Evolutionary conservation across 2,329 filamentous ascomycete genomes (phyloP).

Genomic region (Sclerotinia trifoliorum): DNA sequence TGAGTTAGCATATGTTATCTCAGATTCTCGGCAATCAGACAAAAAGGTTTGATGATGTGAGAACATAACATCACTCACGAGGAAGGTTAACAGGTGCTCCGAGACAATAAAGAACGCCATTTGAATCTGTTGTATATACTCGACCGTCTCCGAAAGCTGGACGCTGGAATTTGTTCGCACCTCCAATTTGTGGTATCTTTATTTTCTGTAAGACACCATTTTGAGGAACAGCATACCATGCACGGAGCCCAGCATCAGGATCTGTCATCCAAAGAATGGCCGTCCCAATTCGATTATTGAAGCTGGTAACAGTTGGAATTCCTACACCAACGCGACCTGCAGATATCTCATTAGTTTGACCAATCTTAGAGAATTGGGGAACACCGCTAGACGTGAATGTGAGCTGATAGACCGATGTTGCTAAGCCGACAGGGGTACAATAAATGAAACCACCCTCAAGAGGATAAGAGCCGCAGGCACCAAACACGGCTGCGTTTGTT

Average conservation of each 20-base stretch:
- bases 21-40: too few relatives aligned
- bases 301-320: slow-evolving; percentile 42
- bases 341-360: slow-evolving; percentile 36
- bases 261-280: slow-evolving; percentile 44
- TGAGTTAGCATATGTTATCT: background rate
- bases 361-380: slow-evolving; percentile 41
- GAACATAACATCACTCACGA: background rate
- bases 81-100: slow-evolving; percentile 43
- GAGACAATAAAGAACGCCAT: slow-evolving; percentile 35
- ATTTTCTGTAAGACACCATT: slow-evolving; percentile 40
- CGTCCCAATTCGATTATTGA: slow-evolving; percentile 39
- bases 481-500: slow-evolving; percentile 41
- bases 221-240: slow-evolving; percentile 43
- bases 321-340: slow-evolving; percentile 41
- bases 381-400: slow-evolving; percentile 37
- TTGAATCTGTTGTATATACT: slow-evolving; percentile 38
- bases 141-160: slow-evolving; percentile 43
- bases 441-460: slow-evolving; percentile 47
- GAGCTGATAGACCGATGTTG: slow-evolving; percentile 41
- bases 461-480: slow-evolving; percentile 44
- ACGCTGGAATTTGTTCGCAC: slow-evolving; percentile 43
- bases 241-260: slow-evolving; percentile 41
- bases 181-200: slow-evolving; percentile 40
- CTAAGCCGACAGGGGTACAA: slow-evolving; percentile 40
- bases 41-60: background rate